Evolutionary conservation across 2,329 filamentous ascomycete species (phyloP).

Genomic region (Metarhizium guizhouense): DNA sequence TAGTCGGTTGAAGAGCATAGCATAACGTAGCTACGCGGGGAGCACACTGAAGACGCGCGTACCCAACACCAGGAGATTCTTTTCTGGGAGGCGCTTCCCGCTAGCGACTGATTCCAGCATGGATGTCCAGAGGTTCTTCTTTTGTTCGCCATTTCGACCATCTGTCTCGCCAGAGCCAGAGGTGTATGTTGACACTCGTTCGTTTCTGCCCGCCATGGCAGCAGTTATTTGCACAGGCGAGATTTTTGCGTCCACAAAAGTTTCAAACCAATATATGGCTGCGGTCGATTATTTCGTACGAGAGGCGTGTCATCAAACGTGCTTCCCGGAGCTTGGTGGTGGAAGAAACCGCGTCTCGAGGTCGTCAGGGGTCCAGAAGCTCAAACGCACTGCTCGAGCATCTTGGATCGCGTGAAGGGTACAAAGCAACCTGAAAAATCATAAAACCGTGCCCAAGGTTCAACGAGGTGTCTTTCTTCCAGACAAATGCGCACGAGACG

Average conservation of each 20-base stretch:
- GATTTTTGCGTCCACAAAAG: neutral
- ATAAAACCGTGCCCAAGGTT: neutral
- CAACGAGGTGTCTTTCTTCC: neutral
- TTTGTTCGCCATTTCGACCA: slow-evolving; percentile 57
- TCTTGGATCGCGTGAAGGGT: slow-evolving; percentile 10
- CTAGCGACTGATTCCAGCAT: slow-evolving; percentile 87
- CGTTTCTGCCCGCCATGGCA: slow-evolving; percentile 42
- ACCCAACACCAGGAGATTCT: slow-evolving; percentile 83
- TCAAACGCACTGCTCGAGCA: slow-evolving; percentile 18
- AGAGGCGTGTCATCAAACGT: neutral
- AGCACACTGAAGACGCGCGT: slow-evolving; percentile 17
- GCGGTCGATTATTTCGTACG: neutral
- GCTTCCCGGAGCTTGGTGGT: neutral
- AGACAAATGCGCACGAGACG: neutral
- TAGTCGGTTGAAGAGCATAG: neutral
- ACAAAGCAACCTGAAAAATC: neutral
- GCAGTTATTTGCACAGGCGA: neutral
- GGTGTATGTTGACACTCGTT: slow-evolving; percentile 51
- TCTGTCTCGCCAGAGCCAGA: slow-evolving; percentile 46
- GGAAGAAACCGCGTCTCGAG: slow-evolving; percentile 4
- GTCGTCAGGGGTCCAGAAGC: slow-evolving; percentile 12
- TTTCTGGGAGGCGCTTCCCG: slow-evolving; percentile 82
- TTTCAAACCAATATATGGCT: neutral
- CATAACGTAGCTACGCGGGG: neutral
- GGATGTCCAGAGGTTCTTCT: slow-evolving; percentile 88